These are phyloP conservation scores for Picochlorum sp. DNA, from an alignment of 139 green algal genomes.

Conservation along the genomic window DNA sequence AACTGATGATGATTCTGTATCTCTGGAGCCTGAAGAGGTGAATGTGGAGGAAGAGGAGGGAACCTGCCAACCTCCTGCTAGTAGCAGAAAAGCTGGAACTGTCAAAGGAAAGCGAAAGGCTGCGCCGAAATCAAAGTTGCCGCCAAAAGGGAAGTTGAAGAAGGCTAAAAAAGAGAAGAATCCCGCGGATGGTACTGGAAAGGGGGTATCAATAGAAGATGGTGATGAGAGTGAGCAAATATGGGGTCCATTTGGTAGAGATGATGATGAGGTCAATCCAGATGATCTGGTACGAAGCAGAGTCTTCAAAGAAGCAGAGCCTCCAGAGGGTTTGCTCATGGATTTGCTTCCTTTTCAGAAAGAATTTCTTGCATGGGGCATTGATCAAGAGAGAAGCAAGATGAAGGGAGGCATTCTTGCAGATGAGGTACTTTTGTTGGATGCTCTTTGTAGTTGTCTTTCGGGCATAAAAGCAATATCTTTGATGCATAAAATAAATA, in stretches of 20 bases:
- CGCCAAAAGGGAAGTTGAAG: no score
- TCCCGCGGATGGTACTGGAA: no score
- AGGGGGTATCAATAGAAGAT: neutral
- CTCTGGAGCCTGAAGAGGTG: no score
- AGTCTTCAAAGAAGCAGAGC: constrained; percentile 24
- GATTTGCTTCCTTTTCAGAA: constrained; percentile 87
- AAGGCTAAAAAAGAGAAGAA: neutral
- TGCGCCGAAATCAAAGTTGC: no score
- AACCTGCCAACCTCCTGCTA: no score
- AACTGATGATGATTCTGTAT: no score
- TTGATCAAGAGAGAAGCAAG: constrained; percentile 57
- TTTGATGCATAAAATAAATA: no score
- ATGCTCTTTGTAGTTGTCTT: neutral
- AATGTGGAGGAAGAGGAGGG: no score
- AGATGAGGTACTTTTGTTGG: constrained; percentile 66
- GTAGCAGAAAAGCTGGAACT: no score
- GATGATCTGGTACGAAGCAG: constrained; percentile 16
- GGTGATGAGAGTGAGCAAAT: constrained; percentile 4
- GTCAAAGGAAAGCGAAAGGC: no score
- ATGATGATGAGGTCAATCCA: constrained; percentile 12
- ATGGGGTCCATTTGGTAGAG: constrained; percentile 16
- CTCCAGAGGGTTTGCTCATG: constrained; percentile 64
- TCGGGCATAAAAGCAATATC: neutral
- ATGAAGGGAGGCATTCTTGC: constrained; percentile 78
- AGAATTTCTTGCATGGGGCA: constrained; percentile 71